Evolutionary conservation across 495 filamentous ascomycete genomes (phyloP), one percentile per base, ranked within the genome.

Genomic region (Arthonia radiata): DNA sequence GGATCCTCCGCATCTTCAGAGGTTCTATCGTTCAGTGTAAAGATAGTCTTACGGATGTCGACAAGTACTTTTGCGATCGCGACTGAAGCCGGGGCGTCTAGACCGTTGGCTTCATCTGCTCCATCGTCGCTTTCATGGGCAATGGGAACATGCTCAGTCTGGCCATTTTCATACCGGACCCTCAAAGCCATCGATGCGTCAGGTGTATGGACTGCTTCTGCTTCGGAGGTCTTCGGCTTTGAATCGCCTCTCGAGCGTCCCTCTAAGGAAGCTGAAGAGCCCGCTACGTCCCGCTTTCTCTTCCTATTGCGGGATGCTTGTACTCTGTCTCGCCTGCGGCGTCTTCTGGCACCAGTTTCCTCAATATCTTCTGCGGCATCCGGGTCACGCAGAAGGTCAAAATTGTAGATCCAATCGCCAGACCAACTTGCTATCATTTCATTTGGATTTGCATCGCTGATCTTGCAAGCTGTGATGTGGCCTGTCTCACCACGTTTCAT

Each of bases 401-500:
- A 79, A 38, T 64, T 66, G 43, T 79, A 78, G 33, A 78, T 69
- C 28, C 64, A 59, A 32, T 76, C 67, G 9, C 71, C 71, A 18
- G 68, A 74, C 72, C 73, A 79, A 37, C 71, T 76, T 15, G 64
- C 72, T 3, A 79, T 50, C 39, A 79, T 56, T 31, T 79, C 70
- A 30, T 77, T 67, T 2, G 72, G 72, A 30, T 74, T 64, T 7
- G 65, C 67, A 48, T 79, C 71, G 24, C 71, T 76, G 32, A 79
- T 79, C 44, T 76, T 79, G 44, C 69, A 75, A 5, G 71, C 68
- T 1, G 72, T 78, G 39, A 79, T 77, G 33, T 78, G 71, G 18
- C 67, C 60, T 30, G 62, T 62, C 21, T 63, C 56, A 6, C 46
- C 50, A 18, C 50, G 38, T 18, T 44, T 47, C 61, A 70, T 59